Base-by-base conservation (phyloP, 75 land plant genomes). In the Picea glauca region DNA sequence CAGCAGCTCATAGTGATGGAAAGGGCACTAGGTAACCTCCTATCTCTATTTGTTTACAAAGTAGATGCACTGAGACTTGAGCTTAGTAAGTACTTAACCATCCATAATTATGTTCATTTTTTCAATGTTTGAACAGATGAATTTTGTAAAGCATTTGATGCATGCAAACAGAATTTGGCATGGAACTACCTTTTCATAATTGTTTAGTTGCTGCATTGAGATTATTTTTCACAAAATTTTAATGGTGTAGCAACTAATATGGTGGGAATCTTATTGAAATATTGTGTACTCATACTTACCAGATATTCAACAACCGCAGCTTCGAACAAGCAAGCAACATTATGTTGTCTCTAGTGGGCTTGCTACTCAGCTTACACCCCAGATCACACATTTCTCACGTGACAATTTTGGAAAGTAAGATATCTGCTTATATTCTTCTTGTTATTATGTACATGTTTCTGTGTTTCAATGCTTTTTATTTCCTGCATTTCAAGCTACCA, bases 1-100 rank as follows among this genome's bases (percentile, higher is more conserved):
- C 87, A 76, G 18, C 82, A 86, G 75, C 87, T 86, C 60, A 84
- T 70, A 46, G 73, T n/a, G 3, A 70, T 70, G 73, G 73, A 70
- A 33, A 70, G 73, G 33, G 54, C 73, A 40, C 73, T n/a, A 40
- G 73, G 73, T 70, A 70, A 21, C 43, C 73, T 18, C 20, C 21
- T 38, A 38, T 68, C 46, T 43, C 38, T 40, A 33, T 65, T 23
- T 31, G 46, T 43, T 2, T 14, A 4, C 17, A 65, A 65, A 65
- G 33, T 11, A 65, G 40, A 65, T 65, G 68, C 30, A 65, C 40
- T 32, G 5, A 32, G 33, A 65, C 50, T 46, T 46, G 50, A 46
- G 31, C 68, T 31, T 65, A 31, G 6, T 32, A 32, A 32, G 68
- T 17, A 30, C 31, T 63, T 63, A 63, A 63, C 13, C 35, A 12